Evolutionary conservation across 345 rosid species (phyloP).

Genomic region (Conringia planisiliqua): DNA sequence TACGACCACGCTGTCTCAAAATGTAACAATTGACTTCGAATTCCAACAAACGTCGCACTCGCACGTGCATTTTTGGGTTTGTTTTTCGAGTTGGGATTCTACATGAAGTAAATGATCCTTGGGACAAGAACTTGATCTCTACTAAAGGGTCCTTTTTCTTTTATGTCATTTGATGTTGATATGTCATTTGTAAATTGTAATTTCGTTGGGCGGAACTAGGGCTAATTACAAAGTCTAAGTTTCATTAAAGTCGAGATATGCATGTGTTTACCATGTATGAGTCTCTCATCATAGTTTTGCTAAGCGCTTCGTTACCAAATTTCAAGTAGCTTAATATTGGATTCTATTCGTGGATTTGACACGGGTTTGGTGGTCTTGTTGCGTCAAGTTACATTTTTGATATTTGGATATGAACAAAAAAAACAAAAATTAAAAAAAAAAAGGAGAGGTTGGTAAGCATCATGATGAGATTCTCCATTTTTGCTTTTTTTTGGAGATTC

Average conservation of each 20-base stretch:
- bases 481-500: neutral
- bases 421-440: neutral
- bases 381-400: neutral
- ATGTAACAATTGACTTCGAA: constrained; percentile 34
- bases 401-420: neutral
- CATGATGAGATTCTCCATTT: neutral
- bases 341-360: neutral
- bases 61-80: constrained; percentile 16
- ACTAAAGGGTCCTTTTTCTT: neutral
- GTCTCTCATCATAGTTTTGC: neutral
- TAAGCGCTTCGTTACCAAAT: neutral
- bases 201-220: neutral
- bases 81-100: neutral
- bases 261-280: neutral
- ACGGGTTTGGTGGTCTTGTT: neutral
- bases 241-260: neutral
- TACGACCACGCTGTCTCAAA: constrained; percentile 71
- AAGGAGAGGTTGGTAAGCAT: neutral
- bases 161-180: neutral
- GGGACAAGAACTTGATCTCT: constrained; percentile 1
- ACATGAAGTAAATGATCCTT: constrained; percentile 27
- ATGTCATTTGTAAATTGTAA: neutral
- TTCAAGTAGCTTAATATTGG: neutral
- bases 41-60: constrained; percentile 21
- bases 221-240: neutral